Conservation (phyloP, 306 rosid genomes). For the Lithocarpus polystachyus region DNA sequence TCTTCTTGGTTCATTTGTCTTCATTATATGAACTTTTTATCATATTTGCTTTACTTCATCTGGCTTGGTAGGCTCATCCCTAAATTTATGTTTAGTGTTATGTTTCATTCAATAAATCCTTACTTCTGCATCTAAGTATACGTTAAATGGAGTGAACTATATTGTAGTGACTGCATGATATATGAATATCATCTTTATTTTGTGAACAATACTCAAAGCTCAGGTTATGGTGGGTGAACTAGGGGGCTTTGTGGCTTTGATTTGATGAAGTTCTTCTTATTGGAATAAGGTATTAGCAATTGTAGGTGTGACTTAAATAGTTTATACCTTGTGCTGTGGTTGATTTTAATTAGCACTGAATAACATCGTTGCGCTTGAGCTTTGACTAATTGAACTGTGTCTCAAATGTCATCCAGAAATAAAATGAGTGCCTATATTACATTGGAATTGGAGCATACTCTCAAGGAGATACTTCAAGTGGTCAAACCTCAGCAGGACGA, state of each 20-base stretch:
- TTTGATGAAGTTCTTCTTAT: background rate
- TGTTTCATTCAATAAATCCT: background rate
- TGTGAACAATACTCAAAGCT: background rate
- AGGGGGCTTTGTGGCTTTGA: slow-evolving; percentile 8
- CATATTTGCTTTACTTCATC: background rate
- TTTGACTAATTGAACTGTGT: slow-evolving; percentile 6
- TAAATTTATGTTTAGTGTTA: background rate
- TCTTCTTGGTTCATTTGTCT: background rate
- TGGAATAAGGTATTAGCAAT: background rate
- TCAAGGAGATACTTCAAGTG: slow-evolving; percentile 48
- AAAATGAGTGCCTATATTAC: slow-evolving; percentile 36
- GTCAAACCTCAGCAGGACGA: slow-evolving; percentile 52
- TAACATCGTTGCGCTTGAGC: slow-evolving; percentile 12
- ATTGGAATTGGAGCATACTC: slow-evolving; percentile 55
- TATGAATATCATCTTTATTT: background rate
- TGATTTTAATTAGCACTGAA: slow-evolving; percentile 18
- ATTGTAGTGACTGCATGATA: background rate
- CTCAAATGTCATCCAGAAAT: slow-evolving; percentile 11
- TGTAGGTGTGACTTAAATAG: slow-evolving; percentile 2
- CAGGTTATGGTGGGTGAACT: background rate
- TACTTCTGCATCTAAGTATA: background rate
- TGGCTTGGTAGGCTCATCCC: background rate
- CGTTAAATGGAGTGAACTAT: background rate
- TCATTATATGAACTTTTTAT: background rate
- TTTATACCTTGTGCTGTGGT: slow-evolving; percentile 13